These are phyloP conservation scores for Clausena lansium DNA, from an alignment of 345 rosid species.

Conservation along the genomic window DNA sequence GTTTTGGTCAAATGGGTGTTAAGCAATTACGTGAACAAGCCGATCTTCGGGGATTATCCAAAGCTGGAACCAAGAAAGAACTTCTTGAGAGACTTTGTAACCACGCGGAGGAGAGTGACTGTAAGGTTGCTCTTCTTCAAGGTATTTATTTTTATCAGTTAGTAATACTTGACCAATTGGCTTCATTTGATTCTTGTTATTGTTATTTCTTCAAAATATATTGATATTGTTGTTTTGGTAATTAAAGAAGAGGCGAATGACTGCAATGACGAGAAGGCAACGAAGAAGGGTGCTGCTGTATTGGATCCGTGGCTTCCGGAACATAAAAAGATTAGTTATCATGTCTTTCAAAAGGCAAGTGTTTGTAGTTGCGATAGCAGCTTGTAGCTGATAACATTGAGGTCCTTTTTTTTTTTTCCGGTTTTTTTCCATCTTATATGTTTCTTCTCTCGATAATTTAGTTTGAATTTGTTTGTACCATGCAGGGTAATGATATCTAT, in stretches of 20 bases:
- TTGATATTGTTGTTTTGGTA: constrained; percentile 9
- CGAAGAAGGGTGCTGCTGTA: constrained; percentile 82
- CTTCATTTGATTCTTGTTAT: background rate
- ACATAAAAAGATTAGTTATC: constrained; percentile 65
- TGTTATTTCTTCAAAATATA: background rate
- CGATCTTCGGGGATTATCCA: constrained; percentile 42
- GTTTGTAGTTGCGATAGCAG: background rate
- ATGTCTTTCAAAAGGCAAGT: constrained; percentile 64
- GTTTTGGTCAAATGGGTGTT: constrained; percentile 54
- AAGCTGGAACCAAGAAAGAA: constrained; percentile 67
- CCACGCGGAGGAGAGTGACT: constrained; percentile 22
- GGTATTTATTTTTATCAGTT: constrained; percentile 14
- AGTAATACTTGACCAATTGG: background rate
- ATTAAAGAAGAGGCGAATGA: constrained; percentile 34
- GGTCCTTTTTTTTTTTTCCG: background rate
- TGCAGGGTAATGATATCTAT: constrained; percentile 74
- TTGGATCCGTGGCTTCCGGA: constrained; percentile 80
- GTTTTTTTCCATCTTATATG: background rate
- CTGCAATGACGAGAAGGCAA: constrained; percentile 42
- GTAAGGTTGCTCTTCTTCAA: constrained; percentile 17
- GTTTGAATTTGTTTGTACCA: background rate
- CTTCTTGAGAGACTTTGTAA: constrained; percentile 61
- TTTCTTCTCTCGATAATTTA: background rate
- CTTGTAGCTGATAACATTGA: background rate
- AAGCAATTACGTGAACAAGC: constrained; percentile 77